A percentile compares a stretch with the other conserved stretches of the same genome.
These are phyloP conservation scores for Dryas integrifolia DNA, from an alignment of 331 rosid genomes.

Conservation along the genomic window DNA sequence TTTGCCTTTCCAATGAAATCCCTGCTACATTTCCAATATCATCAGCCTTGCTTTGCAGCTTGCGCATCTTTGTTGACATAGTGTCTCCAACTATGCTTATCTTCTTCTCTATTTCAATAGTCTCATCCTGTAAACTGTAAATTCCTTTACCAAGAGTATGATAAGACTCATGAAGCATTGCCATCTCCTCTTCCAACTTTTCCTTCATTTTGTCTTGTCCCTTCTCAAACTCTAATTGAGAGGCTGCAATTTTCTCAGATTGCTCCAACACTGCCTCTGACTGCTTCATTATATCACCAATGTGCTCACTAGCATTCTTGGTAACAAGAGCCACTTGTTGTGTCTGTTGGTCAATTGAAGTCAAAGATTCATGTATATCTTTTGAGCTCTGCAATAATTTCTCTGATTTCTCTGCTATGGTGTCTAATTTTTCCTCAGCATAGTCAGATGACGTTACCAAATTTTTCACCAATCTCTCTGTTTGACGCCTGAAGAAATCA, in stretches of 20 bases:
- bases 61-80: slow-evolving; percentile 28
- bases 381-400: slow-evolving; percentile 43
- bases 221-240: slow-evolving; percentile 53
- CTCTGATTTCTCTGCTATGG: slow-evolving; percentile 51
- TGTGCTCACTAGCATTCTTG: slow-evolving; percentile 41
- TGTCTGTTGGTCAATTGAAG: slow-evolving; percentile 34
- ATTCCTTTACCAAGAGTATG: slow-evolving; percentile 48
- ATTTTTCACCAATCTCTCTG: slow-evolving; percentile 70
- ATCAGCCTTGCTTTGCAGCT: slow-evolving; percentile 32
- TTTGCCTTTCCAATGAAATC: slow-evolving; percentile 30
- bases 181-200: slow-evolving; percentile 56
- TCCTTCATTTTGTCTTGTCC: slow-evolving; percentile 61
- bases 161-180: slow-evolving; percentile 47
- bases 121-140: slow-evolving; percentile 22
- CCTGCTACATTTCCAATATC: slow-evolving; percentile 30
- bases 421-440: slow-evolving; percentile 57
- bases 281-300: slow-evolving; percentile 44
- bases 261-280: slow-evolving; percentile 58
- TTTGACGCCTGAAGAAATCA: slow-evolving; percentile 55
- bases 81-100: slow-evolving; percentile 25
- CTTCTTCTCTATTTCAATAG: slow-evolving; percentile 19
- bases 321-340: slow-evolving; percentile 43
- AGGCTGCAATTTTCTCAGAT: slow-evolving; percentile 46
- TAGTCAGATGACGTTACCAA: slow-evolving; percentile 55
- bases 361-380: slow-evolving; percentile 41